These are phyloP conservation scores for Rhizopogon vulgaris DNA, from an alignment of 768 basidiomycete species.

Conservation along the genomic window DNA sequence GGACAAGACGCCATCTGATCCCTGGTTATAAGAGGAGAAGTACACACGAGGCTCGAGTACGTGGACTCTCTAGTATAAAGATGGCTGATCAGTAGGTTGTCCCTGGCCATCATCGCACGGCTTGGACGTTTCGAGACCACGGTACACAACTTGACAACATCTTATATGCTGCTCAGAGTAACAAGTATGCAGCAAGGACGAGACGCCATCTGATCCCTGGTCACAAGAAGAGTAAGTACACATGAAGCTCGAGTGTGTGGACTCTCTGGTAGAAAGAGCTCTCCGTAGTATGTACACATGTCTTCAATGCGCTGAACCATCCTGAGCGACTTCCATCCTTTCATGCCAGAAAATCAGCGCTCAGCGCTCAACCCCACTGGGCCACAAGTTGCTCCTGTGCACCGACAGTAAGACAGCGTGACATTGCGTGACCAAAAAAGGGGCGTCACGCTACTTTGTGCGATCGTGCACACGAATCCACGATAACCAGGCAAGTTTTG, in stretches of 20 bases:
- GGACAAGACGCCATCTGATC: too few species aligned
- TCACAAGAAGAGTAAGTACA: background rate
- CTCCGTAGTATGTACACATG: background rate
- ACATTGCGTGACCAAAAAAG: slow-evolving; percentile 3
- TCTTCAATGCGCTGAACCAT: background rate
- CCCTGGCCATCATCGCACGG: background rate
- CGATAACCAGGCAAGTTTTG: slow-evolving; percentile 5
- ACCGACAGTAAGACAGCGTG: background rate
- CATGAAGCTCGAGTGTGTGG: background rate
- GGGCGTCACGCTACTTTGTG: slow-evolving; percentile 2
- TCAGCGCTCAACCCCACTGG: too few species aligned
- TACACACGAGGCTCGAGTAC: background rate
- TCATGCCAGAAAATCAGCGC: too few species aligned
- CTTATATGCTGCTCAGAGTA: background rate
- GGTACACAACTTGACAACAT: background rate
- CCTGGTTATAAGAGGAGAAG: background rate
- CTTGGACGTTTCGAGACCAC: background rate
- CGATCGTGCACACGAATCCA: background rate
- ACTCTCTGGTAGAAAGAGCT: background rate
- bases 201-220: background rate
- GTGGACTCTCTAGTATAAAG: background rate
- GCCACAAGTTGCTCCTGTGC: too few species aligned
- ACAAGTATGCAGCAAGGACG: background rate
- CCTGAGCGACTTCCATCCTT: background rate
- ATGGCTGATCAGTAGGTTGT: background rate